Base-by-base conservation (phyloP, 1,139 yeast species). In the Saccharomyces hybrid region DNA sequence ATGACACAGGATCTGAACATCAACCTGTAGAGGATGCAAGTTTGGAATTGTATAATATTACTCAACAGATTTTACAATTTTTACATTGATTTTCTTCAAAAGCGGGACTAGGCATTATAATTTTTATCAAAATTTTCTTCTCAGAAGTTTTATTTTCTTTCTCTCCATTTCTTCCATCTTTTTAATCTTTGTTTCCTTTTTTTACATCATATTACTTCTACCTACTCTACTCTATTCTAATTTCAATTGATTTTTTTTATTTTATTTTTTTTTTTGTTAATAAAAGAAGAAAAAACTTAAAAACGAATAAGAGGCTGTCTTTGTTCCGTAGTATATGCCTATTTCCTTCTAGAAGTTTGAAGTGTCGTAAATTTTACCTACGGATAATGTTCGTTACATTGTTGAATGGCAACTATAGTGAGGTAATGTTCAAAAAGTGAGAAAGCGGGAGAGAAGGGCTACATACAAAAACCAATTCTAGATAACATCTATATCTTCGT, bases 41-140 rank as follows among this genome's bases (percentile, higher is more conserved):
- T 73, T 82, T 76, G 64, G 93, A 86, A 69, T 77, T 85, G 63
- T 84, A 83, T 67, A 85, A 84, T 66, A 78, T 86, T 66, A 84
- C 91, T n/a, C 89, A 84, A 68, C 95, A 86, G 73, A 85, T 86
- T 55, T 76, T 85, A 65, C 75, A 73, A 60, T 71, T 71, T 60
- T 59, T 71, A 49, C 67, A 69, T 53, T 70, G 55, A 58, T 38
- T 38, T 38, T 38, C 44, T 38, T 38, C 23, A 9, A 20, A 16
- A 38, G 16, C 20, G 23, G 44, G 25, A 38, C 44, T 38, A 38
- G 25, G 44, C 44, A 38, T 38, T 16, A 38, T 38, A 38, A 38
- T 38, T 38, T 9, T 38, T 16, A 16, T 23, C 25, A 38, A 16
- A 38, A 5, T 11, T 38, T 38, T 38, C 44, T 38, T 38, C 25